Base-by-base conservation (phyloP, 2,329 filamentous ascomycete species). In the Aspergillus spinulosporus region DNA sequence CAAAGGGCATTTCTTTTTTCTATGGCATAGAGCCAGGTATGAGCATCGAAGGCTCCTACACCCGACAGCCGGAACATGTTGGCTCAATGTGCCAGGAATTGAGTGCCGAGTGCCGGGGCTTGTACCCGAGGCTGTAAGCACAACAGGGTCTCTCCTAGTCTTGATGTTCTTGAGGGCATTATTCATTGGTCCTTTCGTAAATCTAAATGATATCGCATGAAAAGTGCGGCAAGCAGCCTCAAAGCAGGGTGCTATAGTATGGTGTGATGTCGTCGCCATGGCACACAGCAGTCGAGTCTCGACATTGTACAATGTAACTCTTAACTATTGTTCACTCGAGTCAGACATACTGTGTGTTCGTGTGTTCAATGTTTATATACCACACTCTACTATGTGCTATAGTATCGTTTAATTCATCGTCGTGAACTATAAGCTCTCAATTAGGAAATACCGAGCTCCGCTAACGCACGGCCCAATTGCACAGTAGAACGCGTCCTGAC, bases 1-100 rank as follows among this genome's bases (percentile, higher is more conserved):
- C 83, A 81, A 97, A 97, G 64, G 85, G 84, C 81, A 93, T 88
- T 70, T 96, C 89, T 73, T 96, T 91, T 76, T 90, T 88, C 91
- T 94, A 12, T 12, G 34, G 34, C 34, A 37, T 4, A 37, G 4
- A 12, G 4, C 9, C n/a, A 12, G 31, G 9, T 34, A 34, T 34
- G 31, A 34, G 31, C 31, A 34, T 11, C 31, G 6, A 12, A 37
- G 9, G 4, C 34, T 37, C 28, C 29, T 4, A 21, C 21, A 21
- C 21, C 63, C 63, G 29, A 51, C 37, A 44, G 62, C 60, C 14
- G 62, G 21, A 21, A 21, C 21, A 61, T 7, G 40, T 62, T 56
- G 9, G 56, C 49, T 14, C 63, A 57, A 40, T 62, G 52, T 7
- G 64, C 61, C 12, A 64, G 44, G 34, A 28, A 60, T 47, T 61